Evolutionary conservation across 140 eudicot species (phyloP).

Genomic region (Erigeron philadelphicus): DNA sequence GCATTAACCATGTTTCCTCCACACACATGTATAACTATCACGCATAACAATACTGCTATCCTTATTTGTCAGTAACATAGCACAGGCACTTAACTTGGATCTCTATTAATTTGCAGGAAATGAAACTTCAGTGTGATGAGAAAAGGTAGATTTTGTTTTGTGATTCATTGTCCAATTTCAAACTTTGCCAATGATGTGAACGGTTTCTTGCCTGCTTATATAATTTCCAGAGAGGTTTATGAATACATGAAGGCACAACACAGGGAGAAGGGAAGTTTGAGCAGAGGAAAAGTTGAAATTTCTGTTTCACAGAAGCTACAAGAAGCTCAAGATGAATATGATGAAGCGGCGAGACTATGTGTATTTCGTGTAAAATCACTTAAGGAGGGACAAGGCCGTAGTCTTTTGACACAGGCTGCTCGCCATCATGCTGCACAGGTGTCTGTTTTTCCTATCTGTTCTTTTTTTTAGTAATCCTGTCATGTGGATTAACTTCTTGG

Average conservation of each 20-base stretch:
- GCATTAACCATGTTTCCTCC: too few species aligned
- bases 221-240: background rate
- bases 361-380: conserved; percentile 67
- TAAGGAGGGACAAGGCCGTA: conserved; percentile 78
- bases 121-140: conserved; percentile 79
- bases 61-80: too few species aligned
- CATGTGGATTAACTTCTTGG: too few species aligned
- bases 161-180: background rate
- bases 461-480: too few species aligned
- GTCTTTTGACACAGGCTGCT: conserved; percentile 86
- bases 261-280: background rate
- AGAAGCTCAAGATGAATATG: background rate
- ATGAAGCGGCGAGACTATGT: background rate
- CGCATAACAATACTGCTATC: too few species aligned
- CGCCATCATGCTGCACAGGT: conserved; percentile 99
- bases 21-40: too few species aligned
- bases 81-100: background rate
- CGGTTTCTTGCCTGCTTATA: background rate
- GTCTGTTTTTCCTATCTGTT: background rate
- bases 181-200: background rate
- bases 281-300: background rate
- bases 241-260: background rate
- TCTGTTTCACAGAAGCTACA: background rate
- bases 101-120: conserved; percentile 48
- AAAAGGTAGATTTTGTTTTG: conserved; percentile 49